Conservation (phyloP, 495 filamentous ascomycete species). For the Bombardia bombarda region DNA sequence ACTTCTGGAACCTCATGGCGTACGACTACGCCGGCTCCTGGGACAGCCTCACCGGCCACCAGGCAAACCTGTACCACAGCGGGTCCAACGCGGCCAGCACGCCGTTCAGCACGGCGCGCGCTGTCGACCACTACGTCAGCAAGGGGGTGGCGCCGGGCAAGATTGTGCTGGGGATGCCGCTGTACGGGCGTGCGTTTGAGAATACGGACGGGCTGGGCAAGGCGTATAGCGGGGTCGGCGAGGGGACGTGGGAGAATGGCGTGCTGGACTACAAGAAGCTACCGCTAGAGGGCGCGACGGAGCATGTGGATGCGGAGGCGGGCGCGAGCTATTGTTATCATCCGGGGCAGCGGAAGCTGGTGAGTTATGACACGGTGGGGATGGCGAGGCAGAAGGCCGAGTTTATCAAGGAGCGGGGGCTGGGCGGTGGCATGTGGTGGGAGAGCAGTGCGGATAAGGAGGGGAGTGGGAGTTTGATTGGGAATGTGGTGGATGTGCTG, state of each 20-base stretch:
- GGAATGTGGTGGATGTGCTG: slow-evolving; percentile 52
- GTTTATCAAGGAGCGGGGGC: slow-evolving; percentile 54
- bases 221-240: slow-evolving; percentile 61
- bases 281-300: slow-evolving; percentile 44
- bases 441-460: slow-evolving; percentile 76
- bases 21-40: slow-evolving; percentile 77
- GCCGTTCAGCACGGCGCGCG: slow-evolving; percentile 65
- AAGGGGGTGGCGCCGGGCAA: slow-evolving; percentile 57
- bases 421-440: slow-evolving; percentile 97
- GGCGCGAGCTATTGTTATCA: slow-evolving; percentile 71
- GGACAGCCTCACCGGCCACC: slow-evolving; percentile 67
- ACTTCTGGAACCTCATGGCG: slow-evolving; percentile 94
- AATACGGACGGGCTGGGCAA: slow-evolving; percentile 66
- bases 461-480: slow-evolving; percentile 60
- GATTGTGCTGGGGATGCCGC: slow-evolving; percentile 83
- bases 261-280: slow-evolving; percentile 81
- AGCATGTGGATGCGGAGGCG: slow-evolving; percentile 42
- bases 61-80: slow-evolving; percentile 67
- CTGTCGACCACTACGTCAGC: slow-evolving; percentile 58
- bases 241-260: slow-evolving; percentile 78
- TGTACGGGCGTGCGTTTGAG: slow-evolving; percentile 83
- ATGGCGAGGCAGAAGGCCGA: slow-evolving; percentile 61
- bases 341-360: slow-evolving; percentile 46
- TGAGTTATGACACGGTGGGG: slow-evolving; percentile 70
- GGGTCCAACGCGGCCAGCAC: slow-evolving; percentile 50